Evolutionary conservation across 768 basidiomycete species (phyloP), one percentile per base, ranked within the genome.

Genomic region (Mycena capillaripes): DNA sequence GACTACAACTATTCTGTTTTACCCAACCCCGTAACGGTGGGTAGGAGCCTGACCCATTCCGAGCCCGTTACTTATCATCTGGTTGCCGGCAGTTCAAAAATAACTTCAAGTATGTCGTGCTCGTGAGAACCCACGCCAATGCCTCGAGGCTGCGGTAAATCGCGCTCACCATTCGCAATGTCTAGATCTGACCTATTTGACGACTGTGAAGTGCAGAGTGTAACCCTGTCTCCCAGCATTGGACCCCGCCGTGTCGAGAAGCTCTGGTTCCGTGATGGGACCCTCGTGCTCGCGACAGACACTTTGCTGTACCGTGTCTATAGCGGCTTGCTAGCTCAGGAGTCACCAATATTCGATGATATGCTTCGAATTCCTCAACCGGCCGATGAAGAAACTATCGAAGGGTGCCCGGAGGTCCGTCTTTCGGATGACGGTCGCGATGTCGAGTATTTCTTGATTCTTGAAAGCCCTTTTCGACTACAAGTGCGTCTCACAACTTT

Each of bases 231-330:
- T 36, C 34, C 34, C 34, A 36, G 34, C 34, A 36, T 12, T 36
- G 34, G 17, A 42, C 42, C 42, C 42, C 64, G 21, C 16, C 64
- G 52, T 21, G 48, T 68, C 38, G 63, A 61, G 4, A 72, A 71
- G 19, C 44, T 67, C 7, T 73, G 68, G 75, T 72, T 71, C 48
- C 44, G 21, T 4, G 70, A 74, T 36, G 74, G 71, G 25, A 73
- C 42, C 12, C 40, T 75, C 16, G 63, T 75, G 17, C 25, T 73
- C 21, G 29, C 6, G 21, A 52, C 72, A 1, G 68, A 44, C 9
- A 58, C 6, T 4, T 50, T 53, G 9, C 55, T 50, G 12, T 75
- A 72, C 50, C 57, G 62, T 11, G 46, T 75, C 21, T 76, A 76
- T 29, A 32, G 68, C 8, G 75, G 68, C 3, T 40, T 73, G 11